These are phyloP conservation scores for Adansonia rubrostipa DNA, from an alignment of 441 rosid genomes.

Conservation along the genomic window DNA sequence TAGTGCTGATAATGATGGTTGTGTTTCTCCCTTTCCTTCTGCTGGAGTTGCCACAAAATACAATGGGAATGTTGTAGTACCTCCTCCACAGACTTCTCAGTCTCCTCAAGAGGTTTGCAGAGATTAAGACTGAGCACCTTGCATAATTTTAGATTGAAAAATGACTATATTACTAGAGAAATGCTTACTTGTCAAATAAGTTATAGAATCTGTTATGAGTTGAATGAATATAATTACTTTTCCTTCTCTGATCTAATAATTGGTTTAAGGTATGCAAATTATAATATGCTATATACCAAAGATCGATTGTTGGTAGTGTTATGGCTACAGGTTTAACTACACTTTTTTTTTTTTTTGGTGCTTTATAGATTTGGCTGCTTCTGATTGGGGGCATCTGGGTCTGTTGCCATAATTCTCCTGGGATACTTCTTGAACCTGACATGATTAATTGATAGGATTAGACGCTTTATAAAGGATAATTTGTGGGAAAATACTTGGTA, in stretches of 20 bases:
- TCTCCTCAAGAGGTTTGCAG: slow-evolving; percentile 84
- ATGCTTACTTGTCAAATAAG: neutral
- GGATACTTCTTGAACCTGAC: no score
- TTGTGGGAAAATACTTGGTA: neutral
- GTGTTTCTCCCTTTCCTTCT: slow-evolving; percentile 76
- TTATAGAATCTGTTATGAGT: neutral
- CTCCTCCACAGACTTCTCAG: slow-evolving; percentile 79
- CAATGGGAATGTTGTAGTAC: slow-evolving; percentile 71
- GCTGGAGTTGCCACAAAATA: slow-evolving; percentile 77
- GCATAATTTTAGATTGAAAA: slow-evolving; percentile 4
- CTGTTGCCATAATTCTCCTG: no score
- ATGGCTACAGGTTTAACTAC: no score
- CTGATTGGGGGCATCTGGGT: no score
- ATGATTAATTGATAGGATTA: no score
- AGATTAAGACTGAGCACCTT: slow-evolving; percentile 27
- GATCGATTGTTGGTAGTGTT: neutral
- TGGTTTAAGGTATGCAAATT: neutral
- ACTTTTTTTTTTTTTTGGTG: neutral
- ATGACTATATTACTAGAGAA: slow-evolving; percentile 6
- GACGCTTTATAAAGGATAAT: neutral
- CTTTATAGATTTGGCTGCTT: no score
- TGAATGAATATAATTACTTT: neutral
- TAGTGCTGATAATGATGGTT: slow-evolving; percentile 74
- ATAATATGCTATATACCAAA: neutral
- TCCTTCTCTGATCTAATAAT: neutral